Conservation (phyloP, 1,139 yeast genomes). For the Meyerozyma smithsonii region DNA sequence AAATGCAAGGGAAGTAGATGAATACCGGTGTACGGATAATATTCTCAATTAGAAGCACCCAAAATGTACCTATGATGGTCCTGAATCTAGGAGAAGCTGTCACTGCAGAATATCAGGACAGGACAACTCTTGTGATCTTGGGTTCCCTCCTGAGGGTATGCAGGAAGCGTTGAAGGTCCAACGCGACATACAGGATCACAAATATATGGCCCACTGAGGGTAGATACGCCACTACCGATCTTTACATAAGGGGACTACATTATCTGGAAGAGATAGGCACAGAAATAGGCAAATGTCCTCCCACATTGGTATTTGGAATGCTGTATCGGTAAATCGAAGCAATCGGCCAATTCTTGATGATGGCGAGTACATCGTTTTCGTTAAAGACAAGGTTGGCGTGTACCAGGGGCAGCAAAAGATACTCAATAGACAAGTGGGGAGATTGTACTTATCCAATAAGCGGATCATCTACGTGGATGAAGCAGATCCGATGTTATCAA, state of each 20-base stretch:
- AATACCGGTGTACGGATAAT: background rate
- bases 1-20: background rate
- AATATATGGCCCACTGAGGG: background rate
- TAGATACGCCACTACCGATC: too few relatives aligned
- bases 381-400: constrained; percentile 57
- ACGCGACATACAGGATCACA: background rate
- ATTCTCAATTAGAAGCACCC: too few relatives aligned
- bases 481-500: constrained; percentile 34
- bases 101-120: too few relatives aligned
- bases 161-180: constrained; percentile 1
- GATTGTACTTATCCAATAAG: constrained; percentile 69
- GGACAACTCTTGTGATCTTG: too few relatives aligned
- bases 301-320: constrained; percentile 29
- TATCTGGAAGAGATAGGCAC: too few relatives aligned
- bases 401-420: constrained; percentile 71
- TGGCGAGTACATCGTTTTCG: constrained; percentile 38
- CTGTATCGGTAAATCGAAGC: constrained; percentile 37
- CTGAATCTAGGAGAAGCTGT: too few relatives aligned
- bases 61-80: too few relatives aligned
- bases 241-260: too few relatives aligned
- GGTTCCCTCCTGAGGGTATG: background rate
- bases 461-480: constrained; percentile 73
- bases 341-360: constrained; percentile 42
- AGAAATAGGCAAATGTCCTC: too few relatives aligned
- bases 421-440: constrained; percentile 62